Conservation (phyloP, 805 yeast genomes). For the Lipomyces lipofer region DNA sequence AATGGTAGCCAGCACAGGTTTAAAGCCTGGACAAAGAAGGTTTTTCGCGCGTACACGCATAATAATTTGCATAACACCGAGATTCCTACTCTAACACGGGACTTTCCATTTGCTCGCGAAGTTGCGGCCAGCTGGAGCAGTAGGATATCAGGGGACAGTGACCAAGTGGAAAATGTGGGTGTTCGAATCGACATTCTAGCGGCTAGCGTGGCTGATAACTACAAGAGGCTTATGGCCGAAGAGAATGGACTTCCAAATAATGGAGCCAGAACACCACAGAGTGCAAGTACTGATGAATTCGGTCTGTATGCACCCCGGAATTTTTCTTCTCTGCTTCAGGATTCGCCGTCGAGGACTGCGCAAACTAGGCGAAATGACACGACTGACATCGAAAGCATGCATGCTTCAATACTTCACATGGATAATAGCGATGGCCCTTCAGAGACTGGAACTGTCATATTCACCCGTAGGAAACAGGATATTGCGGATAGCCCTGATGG, state of each 20-base stretch:
- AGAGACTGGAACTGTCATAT: not conserved
- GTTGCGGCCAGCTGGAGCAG: not conserved
- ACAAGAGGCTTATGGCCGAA: slow-evolving; percentile 8
- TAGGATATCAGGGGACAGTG: not conserved
- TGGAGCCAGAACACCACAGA: no score
- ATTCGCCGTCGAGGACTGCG: slow-evolving; percentile 8
- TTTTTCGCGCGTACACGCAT: no score
- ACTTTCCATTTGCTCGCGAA: no score
- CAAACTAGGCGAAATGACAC: not conserved
- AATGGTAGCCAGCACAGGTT: no score
- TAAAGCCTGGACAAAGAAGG: no score
- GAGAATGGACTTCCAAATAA: not conserved
- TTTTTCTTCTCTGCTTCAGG: slow-evolving; percentile 1
- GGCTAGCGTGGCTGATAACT: slow-evolving; percentile 31
- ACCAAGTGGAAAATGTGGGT: slow-evolving; percentile 5
- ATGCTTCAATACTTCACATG: slow-evolving; percentile 1
- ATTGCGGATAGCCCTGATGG: not conserved
- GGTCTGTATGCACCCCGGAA: not conserved
- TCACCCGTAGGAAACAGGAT: not conserved
- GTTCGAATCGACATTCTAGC: slow-evolving; percentile 38
- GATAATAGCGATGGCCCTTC: not conserved
- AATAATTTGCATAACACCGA: no score
- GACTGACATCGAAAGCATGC: slow-evolving; percentile 11
- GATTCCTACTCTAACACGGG: no score
- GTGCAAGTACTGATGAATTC: not conserved